Base-by-base conservation (phyloP, 768 basidiomycete genomes). In the Kwoniella europaea region DNA sequence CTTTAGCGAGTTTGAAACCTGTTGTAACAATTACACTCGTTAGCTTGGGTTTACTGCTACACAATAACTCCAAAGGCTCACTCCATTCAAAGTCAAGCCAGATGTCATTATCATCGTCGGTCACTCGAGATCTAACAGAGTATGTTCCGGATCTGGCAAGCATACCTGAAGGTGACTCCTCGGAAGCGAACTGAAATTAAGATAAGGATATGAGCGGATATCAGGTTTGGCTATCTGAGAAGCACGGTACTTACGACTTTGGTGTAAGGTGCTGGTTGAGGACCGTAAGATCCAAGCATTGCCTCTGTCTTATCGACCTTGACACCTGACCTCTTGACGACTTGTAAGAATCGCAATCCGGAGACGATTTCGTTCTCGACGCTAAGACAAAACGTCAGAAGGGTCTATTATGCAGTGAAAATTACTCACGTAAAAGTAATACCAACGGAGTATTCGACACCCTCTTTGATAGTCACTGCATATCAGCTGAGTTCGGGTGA, bases 281-380 rank as follows among this genome's bases (percentile, higher is more conserved):
- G 92, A 2, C 92, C 91, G 82, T 94, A 97, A 3, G 93, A 94
- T 18, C 96, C 96, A 22, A 98, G 88, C 96, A 98, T 98, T 76
- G 75, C 79, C 43, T 77, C 77, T 3, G 72, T 76, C 69, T 91
- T 96, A 84, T 96, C 96, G 77, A 96, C 94, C 94, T 79, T 12
- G 29, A 95, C 42, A 9, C 91, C 90, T 3, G 88, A 84, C 5
- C 91, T 88, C 85, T 94, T 95, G 71, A 93, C 94, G 42, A 92
- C 87, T 84, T 98, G 95, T 43, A 96, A 86, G 82, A 96, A 96
- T 62, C 81, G 79, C 52, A 84, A 64, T 2, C 83, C 82, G 0
- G 82, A 82, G 60, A 93, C 91, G 81, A 98, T 93, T 55, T 90
- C 90, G 82, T 92, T 91, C 84, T 96, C 93, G 75, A 97, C 92